A percentile compares a stretch with the other conserved stretches of the same genome.
phyloP scores from a whole-genome alignment of 1,284 basidiomycete species.

The Sporisorium graminicola region DNA sequence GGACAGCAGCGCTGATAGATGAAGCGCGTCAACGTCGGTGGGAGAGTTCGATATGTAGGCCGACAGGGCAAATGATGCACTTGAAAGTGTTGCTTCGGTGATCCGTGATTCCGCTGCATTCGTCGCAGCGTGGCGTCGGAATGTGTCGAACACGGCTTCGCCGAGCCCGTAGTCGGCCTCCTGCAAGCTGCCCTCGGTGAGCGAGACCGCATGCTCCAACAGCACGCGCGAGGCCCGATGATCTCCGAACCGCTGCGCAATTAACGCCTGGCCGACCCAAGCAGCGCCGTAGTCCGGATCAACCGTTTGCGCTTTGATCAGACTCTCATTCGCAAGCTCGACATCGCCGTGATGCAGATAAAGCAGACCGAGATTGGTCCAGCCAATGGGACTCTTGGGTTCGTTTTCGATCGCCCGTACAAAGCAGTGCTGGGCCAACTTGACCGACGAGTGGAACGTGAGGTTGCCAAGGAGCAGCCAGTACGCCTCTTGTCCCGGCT shows the following conservation, averaged over 20 bases:
- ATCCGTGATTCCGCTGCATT: conserved; percentile 68
- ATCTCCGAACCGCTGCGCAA: conserved; percentile 80
- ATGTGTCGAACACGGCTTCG: conserved; percentile 75
- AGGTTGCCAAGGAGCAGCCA: conserved; percentile 86
- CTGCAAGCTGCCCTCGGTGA: conserved; percentile 78
- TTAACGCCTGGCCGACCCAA: conserved; percentile 93
- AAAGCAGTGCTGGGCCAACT: conserved; percentile 89
- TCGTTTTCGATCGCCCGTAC: conserved; percentile 89
- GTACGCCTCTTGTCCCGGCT: conserved; percentile 80
- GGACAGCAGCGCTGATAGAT: conserved; percentile 86
- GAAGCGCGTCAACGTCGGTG: conserved; percentile 80
- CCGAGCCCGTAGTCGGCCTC: conserved; percentile 87
- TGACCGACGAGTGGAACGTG: conserved; percentile 79
- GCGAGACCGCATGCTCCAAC: conserved; percentile 83
- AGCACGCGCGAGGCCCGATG: conserved; percentile 78
- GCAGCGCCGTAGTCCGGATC: conserved; percentile 89
- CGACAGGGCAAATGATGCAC: conserved; percentile 81
- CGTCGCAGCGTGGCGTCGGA: conserved; percentile 72
- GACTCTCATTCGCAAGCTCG: conserved; percentile 86
- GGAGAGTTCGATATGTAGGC: conserved; percentile 81
- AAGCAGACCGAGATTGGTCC: conserved; percentile 90
- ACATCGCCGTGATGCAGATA: conserved; percentile 86
- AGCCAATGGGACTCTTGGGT: conserved; percentile 76
- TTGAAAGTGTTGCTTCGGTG: conserved; percentile 31
- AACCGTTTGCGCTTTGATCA: conserved; percentile 87